Base-by-base conservation (phyloP, 148 eudicot genomes). In the Mesembryanthemum crystallinum region DNA sequence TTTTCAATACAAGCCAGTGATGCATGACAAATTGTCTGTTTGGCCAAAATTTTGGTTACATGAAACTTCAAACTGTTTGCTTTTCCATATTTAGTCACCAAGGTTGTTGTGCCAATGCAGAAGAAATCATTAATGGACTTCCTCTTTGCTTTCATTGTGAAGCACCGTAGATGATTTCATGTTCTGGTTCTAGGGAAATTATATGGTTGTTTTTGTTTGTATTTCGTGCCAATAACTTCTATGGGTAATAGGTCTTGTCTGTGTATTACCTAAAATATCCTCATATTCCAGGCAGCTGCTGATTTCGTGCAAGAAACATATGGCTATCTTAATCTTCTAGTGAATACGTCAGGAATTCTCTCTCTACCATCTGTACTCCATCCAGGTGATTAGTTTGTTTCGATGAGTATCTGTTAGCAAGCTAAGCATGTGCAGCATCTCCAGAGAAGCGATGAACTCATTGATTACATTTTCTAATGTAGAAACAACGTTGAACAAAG, bases 331-430 rank as follows among this genome's bases (percentile, higher is more conserved):
- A 90, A 90, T 85, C 97, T 95, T 73, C 89, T 95, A 23, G 73
- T 95, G 59, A 92, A 92, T 76, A 84, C 97, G 68, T 90, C 98
- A 62, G 98, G 97, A 51, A 87, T 95, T 74, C 93, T 95, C 57
- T 92, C 97, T 51, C 79, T 92, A 52, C 97, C 98, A 30, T 83
- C 80, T 78, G 82, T 89, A 69, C 57, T 95, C 73, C 92, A 89
- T 58, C 98, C 98, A 86, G 98, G 98, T 94, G 86, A 47, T 21
- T 6, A 28, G 28, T 70, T 57, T 80, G 17, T 33, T 68, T 17
- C 45, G 11, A 42, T 13, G 15, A 68, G 42, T 13, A 47, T 35
- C 29, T 13, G 2, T 62, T 64, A 7, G 67, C 35, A 67, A 75
- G 58, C 24, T 15, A 33, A 39, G 5, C 14, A 65, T 13, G 6